Evolutionary conservation across 2,329 filamentous ascomycete genomes (phyloP).

Genomic region (Scedosporium dehoogii): DNA sequence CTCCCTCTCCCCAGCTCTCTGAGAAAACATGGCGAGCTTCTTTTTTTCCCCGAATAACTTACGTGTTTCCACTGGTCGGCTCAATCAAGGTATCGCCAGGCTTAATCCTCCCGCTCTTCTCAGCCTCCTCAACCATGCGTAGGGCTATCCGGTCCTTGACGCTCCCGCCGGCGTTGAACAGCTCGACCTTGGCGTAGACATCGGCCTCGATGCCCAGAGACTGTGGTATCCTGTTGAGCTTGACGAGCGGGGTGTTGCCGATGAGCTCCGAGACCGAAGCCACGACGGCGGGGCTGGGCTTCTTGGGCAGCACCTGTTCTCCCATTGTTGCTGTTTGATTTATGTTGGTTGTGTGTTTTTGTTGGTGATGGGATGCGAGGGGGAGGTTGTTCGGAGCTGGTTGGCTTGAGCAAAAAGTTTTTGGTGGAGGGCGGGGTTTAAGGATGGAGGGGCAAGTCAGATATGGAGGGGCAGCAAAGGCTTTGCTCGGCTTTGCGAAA

Average conservation of each 20-base stretch:
- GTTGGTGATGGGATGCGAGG: too few species aligned
- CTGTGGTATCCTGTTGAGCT: slow-evolving; percentile 85
- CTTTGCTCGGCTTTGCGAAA: too few species aligned
- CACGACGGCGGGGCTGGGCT: slow-evolving; percentile 24
- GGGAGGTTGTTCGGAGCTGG: too few species aligned
- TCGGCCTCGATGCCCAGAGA: slow-evolving; percentile 81
- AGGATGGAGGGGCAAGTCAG: too few species aligned
- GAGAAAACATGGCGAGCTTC: background rate
- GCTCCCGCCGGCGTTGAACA: slow-evolving; percentile 88
- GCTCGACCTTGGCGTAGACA: slow-evolving; percentile 84
- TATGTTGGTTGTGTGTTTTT: too few species aligned
- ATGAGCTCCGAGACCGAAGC: slow-evolving; percentile 76
- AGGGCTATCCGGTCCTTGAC: slow-evolving; percentile 93
- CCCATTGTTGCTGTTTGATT: background rate
- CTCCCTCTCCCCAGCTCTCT: background rate
- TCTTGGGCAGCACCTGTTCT: background rate
- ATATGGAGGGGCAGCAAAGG: too few species aligned
- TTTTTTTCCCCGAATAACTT: slow-evolving; percentile 13
- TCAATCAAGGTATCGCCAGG: slow-evolving; percentile 96
- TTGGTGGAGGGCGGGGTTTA: too few species aligned
- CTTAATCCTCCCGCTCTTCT: slow-evolving; percentile 85
- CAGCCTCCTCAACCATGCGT: slow-evolving; percentile 95
- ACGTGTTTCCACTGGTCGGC: slow-evolving; percentile 92
- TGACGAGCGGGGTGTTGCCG: slow-evolving; percentile 90
- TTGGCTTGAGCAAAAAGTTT: too few species aligned